Evolutionary conservation across 805 yeast species (phyloP), one percentile per base, ranked within the genome.

Genomic region (Isabelozyma rhagii): DNA sequence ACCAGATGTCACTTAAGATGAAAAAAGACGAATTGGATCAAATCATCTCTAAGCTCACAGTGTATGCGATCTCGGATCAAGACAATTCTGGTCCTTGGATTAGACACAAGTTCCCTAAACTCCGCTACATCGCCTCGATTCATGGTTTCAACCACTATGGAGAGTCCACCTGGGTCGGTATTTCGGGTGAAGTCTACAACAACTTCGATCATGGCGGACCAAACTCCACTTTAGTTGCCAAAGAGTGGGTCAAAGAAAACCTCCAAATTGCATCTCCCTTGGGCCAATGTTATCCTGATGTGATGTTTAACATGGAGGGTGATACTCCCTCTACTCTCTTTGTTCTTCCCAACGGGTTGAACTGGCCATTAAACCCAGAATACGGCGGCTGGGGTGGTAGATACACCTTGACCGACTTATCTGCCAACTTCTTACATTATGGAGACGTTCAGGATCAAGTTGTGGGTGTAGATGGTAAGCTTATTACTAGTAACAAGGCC

Each of bases 321-420:
- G 69, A 65, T 38, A 63, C 69, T 2, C 68, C 69, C 13, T 54
- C 69, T 1, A 51, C 58, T 2, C 47, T 67, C 21, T 59, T 46
- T 39, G 53, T 57, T 14, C 17, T 66, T 8, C 69, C 70, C 11
- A 67, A 67, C 48, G 70, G 70, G 8, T 49, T 67, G 38, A 59
- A 59, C 39, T 54, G 51, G 34, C 68, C 68, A 15, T 53, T 51
- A 8, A 55, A 60, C 45, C 70, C 71, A 27, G 58, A 57, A 34
- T 63, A 51, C 47, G 70, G 71, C 18, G 64, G 66, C n/a, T 67
- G 71, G 71, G 69, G 71, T 45, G 69, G 70, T 18, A 60, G 70
- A 44, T 66, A 59, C 48, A 52, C 47, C 15, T 45, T 56, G 14
- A 15, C 44, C 9, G 69, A 64, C 46, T 45, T 55, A 29, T 50